Conservation (phyloP, 805 yeast genomes). For the Saccharomyces eubayanus region DNA sequence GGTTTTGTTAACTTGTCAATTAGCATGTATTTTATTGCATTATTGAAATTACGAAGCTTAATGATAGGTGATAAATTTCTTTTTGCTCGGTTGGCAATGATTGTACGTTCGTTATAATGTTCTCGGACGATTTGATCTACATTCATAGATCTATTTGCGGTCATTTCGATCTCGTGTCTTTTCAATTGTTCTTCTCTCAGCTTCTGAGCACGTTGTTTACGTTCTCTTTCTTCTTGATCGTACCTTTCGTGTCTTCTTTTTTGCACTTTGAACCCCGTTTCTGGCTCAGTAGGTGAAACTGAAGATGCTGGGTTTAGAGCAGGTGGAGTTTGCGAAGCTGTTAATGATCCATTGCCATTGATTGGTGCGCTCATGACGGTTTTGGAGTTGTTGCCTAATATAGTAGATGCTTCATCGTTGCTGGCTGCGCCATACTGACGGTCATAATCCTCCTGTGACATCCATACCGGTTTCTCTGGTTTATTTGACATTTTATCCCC, state of each 20-base stretch:
- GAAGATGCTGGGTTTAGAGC: background rate
- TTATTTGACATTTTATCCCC: constrained; percentile 8
- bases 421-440: constrained; percentile 18
- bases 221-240: constrained; percentile 27
- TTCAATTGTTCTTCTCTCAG: constrained; percentile 30
- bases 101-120: constrained; percentile 82
- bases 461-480: constrained; percentile 33
- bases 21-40: constrained; percentile 80
- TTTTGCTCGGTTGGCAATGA: constrained; percentile 49
- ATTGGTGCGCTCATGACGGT: background rate
- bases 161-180: constrained; percentile 29
- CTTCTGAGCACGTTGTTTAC: constrained; percentile 27
- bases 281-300: background rate
- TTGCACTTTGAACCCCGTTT: constrained; percentile 13
- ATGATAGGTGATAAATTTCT: constrained; percentile 77
- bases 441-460: constrained; percentile 33
- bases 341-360: background rate
- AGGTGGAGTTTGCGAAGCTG: background rate
- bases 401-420: background rate
- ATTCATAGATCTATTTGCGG: constrained; percentile 32
- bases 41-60: constrained; percentile 81
- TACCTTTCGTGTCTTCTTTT: constrained; percentile 26
- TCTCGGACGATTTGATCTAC: constrained; percentile 64
- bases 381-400: background rate
- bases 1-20: constrained; percentile 58